Conservation (phyloP, 2,329 filamentous ascomycete genomes). For the Botryotinia convoluta region DNA sequence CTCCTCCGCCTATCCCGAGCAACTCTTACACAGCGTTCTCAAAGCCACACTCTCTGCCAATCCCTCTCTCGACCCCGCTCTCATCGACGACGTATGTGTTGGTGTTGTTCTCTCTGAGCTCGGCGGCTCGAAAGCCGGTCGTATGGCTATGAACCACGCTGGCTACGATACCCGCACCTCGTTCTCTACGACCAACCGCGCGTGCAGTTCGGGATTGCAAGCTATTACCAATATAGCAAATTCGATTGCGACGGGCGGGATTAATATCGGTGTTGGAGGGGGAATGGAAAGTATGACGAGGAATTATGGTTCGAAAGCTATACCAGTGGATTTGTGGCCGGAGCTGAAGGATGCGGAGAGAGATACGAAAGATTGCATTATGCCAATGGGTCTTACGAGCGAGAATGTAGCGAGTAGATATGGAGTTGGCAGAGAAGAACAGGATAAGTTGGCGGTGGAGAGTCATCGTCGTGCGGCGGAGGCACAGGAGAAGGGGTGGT, state of each 20-base stretch:
- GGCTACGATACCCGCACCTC: constrained; percentile 70
- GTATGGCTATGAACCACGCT: constrained; percentile 85
- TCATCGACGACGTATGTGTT: constrained; percentile 78
- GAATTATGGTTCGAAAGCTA: constrained; percentile 83
- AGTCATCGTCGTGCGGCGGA: constrained; percentile 71
- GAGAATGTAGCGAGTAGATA: constrained; percentile 86
- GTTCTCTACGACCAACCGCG: constrained; percentile 85
- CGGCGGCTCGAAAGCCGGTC: constrained; percentile 83
- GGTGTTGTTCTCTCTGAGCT: constrained; percentile 90
- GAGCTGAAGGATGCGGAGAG: constrained; percentile 62
- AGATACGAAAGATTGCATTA: constrained; percentile 81
- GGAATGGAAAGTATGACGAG: constrained; percentile 97
- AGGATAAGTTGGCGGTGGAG: constrained; percentile 77
- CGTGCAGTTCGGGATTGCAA: constrained; percentile 76
- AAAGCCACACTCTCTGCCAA: constrained; percentile 67
- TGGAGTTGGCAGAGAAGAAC: constrained; percentile 68
- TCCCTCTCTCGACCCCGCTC: constrained; percentile 66
- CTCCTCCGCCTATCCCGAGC: constrained; percentile 86
- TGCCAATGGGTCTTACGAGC: constrained; percentile 88
- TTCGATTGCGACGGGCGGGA: constrained; percentile 70
- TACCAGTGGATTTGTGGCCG: constrained; percentile 78
- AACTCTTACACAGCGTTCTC: constrained; percentile 70
- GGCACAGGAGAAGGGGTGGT: constrained; percentile 67
- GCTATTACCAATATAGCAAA: constrained; percentile 73
- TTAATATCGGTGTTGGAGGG: constrained; percentile 74